Conservation (phyloP, 768 basidiomycete species). For the Terana coerulea region DNA sequence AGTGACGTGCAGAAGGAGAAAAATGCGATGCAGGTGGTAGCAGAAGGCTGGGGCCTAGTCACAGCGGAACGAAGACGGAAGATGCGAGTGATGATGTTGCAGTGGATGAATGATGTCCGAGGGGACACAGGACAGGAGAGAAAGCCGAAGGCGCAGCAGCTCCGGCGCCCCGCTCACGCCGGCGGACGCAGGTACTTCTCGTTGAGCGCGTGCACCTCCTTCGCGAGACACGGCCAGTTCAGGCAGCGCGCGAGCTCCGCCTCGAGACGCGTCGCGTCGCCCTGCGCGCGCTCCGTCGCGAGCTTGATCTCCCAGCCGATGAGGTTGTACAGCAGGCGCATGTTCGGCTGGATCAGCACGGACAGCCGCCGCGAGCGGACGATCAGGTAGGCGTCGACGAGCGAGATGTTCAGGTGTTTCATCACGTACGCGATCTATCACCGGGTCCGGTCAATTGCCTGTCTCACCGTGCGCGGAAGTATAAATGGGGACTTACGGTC, state of each 20-base stretch:
- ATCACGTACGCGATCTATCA: slow-evolving; percentile 93
- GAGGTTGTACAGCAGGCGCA: slow-evolving; percentile 92
- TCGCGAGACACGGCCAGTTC: slow-evolving; percentile 82
- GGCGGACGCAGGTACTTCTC: slow-evolving; percentile 64
- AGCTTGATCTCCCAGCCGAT: slow-evolving; percentile 93
- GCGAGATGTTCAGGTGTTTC: slow-evolving; percentile 80
- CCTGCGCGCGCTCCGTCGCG: slow-evolving; percentile 67
- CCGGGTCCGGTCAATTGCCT: background rate
- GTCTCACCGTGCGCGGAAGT: background rate
- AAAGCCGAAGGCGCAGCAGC: background rate
- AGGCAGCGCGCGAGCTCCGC: slow-evolving; percentile 64
- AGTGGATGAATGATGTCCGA: no score
- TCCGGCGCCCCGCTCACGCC: background rate
- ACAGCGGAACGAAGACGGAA: no score
- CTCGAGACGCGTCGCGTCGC: slow-evolving; percentile 41
- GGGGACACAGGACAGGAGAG: background rate
- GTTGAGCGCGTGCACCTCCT: slow-evolving; percentile 81
- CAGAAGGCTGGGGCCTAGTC: no score
- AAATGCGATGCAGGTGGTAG: no score
- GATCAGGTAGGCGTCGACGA: slow-evolving; percentile 92
- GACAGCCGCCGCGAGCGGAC: slow-evolving; percentile 87
- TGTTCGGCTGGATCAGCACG: slow-evolving; percentile 92
- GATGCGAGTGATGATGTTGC: no score
- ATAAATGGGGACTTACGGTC: slow-evolving; percentile 48
- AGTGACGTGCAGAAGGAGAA: no score